Evolutionary conservation across 2,329 filamentous ascomycete species (phyloP).

Genomic region (Arachnomyces sp.): DNA sequence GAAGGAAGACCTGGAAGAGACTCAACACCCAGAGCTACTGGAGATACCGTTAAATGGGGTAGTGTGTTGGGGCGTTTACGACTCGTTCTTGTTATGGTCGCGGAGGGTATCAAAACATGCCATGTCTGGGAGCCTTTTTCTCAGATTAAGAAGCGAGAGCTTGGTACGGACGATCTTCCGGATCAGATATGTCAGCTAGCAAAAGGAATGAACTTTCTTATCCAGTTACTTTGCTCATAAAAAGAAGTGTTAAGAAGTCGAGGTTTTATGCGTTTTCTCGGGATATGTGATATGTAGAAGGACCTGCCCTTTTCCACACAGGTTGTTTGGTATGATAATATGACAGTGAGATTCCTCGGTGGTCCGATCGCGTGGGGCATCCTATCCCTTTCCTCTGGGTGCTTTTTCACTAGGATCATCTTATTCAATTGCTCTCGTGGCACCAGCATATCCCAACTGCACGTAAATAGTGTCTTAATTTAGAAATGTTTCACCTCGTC

Average conservation of each 20-base stretch:
- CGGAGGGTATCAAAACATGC: constrained; percentile 29
- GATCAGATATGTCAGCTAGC: constrained; percentile 22
- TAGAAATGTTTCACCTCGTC: no score
- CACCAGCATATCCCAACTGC: no score
- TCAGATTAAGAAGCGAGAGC: constrained; percentile 23
- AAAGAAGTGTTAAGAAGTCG: constrained; percentile 31
- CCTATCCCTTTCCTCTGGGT: no score
- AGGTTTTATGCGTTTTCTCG: constrained; percentile 7
- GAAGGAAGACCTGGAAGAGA: constrained; percentile 99
- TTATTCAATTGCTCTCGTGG: no score
- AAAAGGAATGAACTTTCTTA: constrained; percentile 26
- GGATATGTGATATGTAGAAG: neutral
- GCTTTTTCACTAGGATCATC: no score
- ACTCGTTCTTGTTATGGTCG: constrained; percentile 24
- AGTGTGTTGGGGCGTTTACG: constrained; percentile 19
- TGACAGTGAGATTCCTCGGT: no score
- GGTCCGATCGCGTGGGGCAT: no score
- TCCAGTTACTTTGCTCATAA: constrained; percentile 24
- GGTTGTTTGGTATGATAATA: no score
- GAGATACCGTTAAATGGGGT: constrained; percentile 71
- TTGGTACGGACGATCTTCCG: constrained; percentile 30
- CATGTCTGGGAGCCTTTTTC: constrained; percentile 20
- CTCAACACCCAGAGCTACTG: constrained; percentile 99
- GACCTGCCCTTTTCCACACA: neutral
- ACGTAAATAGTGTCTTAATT: no score